Conservation (phyloP, 225 moss, liverwort and hornwort species). For the Ulota crispa region DNA sequence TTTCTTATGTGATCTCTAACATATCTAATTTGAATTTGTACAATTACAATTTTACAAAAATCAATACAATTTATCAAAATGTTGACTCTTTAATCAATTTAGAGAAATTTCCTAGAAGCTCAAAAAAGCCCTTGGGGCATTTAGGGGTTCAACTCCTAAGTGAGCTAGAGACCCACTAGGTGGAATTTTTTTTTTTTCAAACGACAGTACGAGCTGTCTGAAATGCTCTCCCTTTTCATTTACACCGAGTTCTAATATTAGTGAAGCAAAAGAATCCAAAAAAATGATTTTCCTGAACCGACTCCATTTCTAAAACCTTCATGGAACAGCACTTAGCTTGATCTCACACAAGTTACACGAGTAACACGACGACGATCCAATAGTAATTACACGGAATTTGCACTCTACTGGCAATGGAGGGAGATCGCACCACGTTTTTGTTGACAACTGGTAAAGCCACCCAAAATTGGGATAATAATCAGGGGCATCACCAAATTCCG, state of each 20-base stretch:
- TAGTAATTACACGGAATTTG: neutral
- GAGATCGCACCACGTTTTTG: neutral
- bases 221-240: neutral
- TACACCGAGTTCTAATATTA: neutral
- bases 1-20: too few species aligned
- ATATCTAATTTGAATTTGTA: too few species aligned
- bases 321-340: conserved; percentile 6
- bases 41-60: too few species aligned
- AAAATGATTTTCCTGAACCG: neutral
- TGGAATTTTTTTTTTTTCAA: too few species aligned
- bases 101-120: too few species aligned
- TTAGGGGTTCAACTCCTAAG: too few species aligned
- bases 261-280: neutral
- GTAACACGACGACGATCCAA: neutral
- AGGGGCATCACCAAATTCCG: too few species aligned
- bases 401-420: neutral
- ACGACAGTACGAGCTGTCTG: too few species aligned
- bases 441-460: neutral
- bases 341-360: neutral
- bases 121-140: too few species aligned
- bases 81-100: too few species aligned
- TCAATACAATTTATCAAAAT: too few species aligned
- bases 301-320: neutral
- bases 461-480: neutral
- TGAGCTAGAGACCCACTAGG: too few species aligned